phyloP scores from a whole-genome alignment of 352 stramenopile genomes.

The Globisporangium spinosum region DNA sequence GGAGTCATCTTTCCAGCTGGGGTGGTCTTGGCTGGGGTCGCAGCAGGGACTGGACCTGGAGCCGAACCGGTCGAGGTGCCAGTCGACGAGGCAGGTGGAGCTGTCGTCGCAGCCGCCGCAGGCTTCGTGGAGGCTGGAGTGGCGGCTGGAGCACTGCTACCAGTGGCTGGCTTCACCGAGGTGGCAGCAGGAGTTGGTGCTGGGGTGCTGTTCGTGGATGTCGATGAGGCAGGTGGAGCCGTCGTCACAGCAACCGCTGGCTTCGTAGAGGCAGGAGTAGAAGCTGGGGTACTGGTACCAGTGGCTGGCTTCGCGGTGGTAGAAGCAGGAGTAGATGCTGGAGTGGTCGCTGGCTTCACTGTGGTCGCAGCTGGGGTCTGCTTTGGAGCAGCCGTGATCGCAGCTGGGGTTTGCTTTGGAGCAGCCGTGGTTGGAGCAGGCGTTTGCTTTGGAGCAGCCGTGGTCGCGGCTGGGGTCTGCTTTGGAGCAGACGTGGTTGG shows the following conservation, averaged over 20 bases:
- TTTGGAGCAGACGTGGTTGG: slow-evolving; percentile 3
- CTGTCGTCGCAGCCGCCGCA: neutral
- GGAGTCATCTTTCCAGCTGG: neutral
- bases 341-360: slow-evolving; percentile 1
- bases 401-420: slow-evolving; percentile 11
- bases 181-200: slow-evolving; percentile 4
- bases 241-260: neutral
- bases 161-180: slow-evolving; percentile 1
- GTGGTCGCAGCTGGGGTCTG: neutral
- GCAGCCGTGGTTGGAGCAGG: neutral
- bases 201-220: neutral
- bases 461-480: slow-evolving; percentile 9
- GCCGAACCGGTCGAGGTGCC: neutral
- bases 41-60: slow-evolving; percentile 2
- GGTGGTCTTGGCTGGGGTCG: slow-evolving; percentile 1
- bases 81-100: neutral
- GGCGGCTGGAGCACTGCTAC: neutral
- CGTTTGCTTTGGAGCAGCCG: neutral
- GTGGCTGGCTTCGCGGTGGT: slow-evolving; percentile 3
- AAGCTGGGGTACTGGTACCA: neutral
- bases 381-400: slow-evolving; percentile 7
- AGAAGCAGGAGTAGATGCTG: slow-evolving; percentile 9
- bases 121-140: neutral
- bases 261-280: slow-evolving; percentile 4
- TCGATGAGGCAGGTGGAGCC: slow-evolving; percentile 1